Percentiles rank a stretch among this genome's conserved stretches.
Conservation (phyloP, 176 grass and related monocot genomes). For the Carex pumila region DNA sequence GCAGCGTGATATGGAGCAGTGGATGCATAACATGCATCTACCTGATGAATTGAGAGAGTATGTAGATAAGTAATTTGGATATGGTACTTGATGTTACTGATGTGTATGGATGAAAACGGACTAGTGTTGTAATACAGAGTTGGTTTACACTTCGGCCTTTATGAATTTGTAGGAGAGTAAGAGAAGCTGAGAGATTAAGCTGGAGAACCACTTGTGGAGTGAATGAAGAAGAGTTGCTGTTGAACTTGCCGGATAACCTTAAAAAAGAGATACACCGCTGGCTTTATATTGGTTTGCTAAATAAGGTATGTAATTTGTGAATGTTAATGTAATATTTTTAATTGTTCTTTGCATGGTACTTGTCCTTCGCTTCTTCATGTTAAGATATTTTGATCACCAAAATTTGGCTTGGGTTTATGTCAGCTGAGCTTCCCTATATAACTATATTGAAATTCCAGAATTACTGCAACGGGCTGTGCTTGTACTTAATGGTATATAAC, state of each 20-base stretch:
- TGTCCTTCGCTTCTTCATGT: not conserved
- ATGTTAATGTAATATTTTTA: not conserved
- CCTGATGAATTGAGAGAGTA: conserved; percentile 86
- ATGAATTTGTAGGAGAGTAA: conserved; percentile 59
- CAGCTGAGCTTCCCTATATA: not conserved
- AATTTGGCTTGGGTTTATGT: not conserved
- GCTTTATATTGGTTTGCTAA: no score
- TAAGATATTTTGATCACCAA: not conserved
- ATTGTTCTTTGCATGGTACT: not conserved
- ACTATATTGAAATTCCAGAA: not conserved
- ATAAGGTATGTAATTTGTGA: conserved; percentile 20
- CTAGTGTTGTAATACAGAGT: not conserved
- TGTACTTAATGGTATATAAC: not conserved
- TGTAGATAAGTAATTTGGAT: conserved; percentile 12
- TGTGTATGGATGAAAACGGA: not conserved
- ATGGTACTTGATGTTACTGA: not conserved
- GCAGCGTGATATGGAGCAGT: conserved; percentile 82
- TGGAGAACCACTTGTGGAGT: conserved; percentile 90
- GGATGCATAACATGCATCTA: conserved; percentile 87
- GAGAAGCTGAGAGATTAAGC: conserved; percentile 78
- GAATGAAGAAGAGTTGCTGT: conserved; percentile 80
- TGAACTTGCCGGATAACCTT: conserved; percentile 90
- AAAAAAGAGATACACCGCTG: conserved; percentile 73
- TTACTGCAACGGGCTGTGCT: not conserved
- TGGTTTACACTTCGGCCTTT: not conserved